phyloP scores from a whole-genome alignment of 2,329 filamentous ascomycete genomes.

The Beauveria sp. region DNA sequence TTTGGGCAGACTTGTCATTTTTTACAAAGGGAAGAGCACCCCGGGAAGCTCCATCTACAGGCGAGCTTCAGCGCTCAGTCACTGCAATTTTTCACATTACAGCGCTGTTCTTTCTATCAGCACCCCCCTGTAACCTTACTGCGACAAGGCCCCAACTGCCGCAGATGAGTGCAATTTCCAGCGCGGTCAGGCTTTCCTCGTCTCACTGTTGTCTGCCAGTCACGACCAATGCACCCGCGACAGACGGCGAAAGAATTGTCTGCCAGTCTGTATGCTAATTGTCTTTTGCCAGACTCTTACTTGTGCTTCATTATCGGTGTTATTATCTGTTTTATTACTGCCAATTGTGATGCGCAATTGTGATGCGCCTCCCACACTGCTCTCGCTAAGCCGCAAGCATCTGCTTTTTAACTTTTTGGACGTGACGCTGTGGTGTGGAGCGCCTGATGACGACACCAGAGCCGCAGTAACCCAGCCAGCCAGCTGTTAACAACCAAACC shows the following conservation, averaged over 20 bases:
- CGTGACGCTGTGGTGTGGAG: neutral
- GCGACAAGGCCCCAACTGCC: no score
- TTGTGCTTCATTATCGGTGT: no score
- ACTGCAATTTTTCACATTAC: neutral
- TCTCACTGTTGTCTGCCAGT: neutral
- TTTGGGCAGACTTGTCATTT: neutral
- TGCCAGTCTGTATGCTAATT: no score
- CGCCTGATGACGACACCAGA: conserved; percentile 6
- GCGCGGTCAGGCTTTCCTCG: neutral
- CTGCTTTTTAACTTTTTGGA: neutral
- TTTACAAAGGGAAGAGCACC: neutral
- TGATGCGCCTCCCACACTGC: no score
- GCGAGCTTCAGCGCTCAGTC: neutral
- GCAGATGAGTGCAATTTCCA: conserved; percentile 1
- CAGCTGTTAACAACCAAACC: no score
- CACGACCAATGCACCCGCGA: neutral
- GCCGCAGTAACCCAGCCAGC: neutral
- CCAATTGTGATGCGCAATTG: no score
- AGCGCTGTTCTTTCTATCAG: neutral
- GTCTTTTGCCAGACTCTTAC: no score
- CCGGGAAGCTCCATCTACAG: neutral
- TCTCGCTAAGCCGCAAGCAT: neutral
- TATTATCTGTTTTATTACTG: no score
- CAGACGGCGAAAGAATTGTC: no score
- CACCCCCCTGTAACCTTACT: no score